phyloP scores from a whole-genome alignment of 768 basidiomycete genomes.

The Phanerodontia chrysosporium region DNA sequence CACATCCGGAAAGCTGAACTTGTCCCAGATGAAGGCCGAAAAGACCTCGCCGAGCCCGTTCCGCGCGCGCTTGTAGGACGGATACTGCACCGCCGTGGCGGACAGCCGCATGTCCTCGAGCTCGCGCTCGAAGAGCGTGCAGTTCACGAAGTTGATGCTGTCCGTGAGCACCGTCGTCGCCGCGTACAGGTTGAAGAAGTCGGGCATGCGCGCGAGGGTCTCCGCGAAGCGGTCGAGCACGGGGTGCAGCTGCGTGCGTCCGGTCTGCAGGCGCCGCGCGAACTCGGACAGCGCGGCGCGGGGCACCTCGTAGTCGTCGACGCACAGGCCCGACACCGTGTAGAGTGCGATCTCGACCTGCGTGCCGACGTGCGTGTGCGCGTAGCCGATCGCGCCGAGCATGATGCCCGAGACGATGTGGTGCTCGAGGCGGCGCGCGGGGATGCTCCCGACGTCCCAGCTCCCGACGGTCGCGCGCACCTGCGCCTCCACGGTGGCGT shows the following conservation, averaged over 20 bases:
- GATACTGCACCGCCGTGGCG: conserved; percentile 18
- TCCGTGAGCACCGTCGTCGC: conserved; percentile 32
- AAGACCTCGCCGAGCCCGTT: conserved; percentile 32
- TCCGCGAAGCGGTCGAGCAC: conserved; percentile 23
- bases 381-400: not conserved
- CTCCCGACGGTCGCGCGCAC: not conserved
- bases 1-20: conserved; percentile 26
- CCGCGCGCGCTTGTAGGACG: conserved; percentile 19
- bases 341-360: conserved; percentile 36
- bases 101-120: conserved; percentile 24
- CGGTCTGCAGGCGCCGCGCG: not conserved
- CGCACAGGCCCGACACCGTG: conserved; percentile 28
- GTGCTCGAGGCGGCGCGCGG: not conserved
- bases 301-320: conserved; percentile 9
- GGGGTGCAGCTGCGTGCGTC: conserved; percentile 8
- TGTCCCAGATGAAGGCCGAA: conserved; percentile 30
- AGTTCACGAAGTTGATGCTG: conserved; percentile 30
- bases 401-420: not conserved
- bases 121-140: conserved; percentile 29
- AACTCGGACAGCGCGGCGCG: not conserved
- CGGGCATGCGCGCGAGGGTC: conserved; percentile 25
- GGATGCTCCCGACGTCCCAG: not conserved
- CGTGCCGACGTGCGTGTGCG: conserved; percentile 18
- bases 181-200: conserved; percentile 23
- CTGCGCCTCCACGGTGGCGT: not conserved